Evolutionary conservation across 2,329 filamentous ascomycete genomes (phyloP), one percentile per base, ranked within the genome.

Genomic region (Didymella lethalis): DNA sequence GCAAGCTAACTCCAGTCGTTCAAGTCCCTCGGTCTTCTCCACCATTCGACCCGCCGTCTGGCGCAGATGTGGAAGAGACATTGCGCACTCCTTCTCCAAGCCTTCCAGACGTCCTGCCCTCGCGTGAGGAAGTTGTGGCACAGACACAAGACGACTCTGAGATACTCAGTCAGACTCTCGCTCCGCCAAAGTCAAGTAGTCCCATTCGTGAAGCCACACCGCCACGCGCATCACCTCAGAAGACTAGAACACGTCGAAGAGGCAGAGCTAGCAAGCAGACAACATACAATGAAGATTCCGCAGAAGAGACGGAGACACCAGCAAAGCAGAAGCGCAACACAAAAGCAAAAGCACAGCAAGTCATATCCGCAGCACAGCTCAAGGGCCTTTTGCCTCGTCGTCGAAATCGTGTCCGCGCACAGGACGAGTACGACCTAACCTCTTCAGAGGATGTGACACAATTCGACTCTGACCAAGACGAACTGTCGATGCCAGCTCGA

Each of bases 381-480:
- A 80, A 81, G 61, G 71, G 74, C 7, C 65, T 83, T 7, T 71
- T 83, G 16, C 81, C 81, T 11, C 80, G 78, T 58, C 74, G 79
- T 54, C 70, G 77, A 23, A 72, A 65, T 34, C 73, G 68, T 48
- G 57, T 69, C 23, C 63, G 58, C 25, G 58, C 60, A 29, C 69
- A 76, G 56, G 71, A 75, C 50, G 76, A 80, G 29, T 82, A 77
- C 59, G 79, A 82, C 52, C 63, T 82, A 7, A 70, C 75, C 2
- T 75, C 73, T 11, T 77, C 74, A 8, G 74, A 74, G 29, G 73
- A 74, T n/a, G 64, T 69, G 10, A 66, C 62, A 38, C 65, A 64
- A 20, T 52, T 67, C 23, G 75, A 78, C 47, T 74, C 75, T 4
- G 79, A 80, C 48, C 75, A 80, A 59, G 79, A 82, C 48, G 80